Base-by-base conservation (phyloP, 495 filamentous ascomycete species). In the Ramalina peruviana region DNA sequence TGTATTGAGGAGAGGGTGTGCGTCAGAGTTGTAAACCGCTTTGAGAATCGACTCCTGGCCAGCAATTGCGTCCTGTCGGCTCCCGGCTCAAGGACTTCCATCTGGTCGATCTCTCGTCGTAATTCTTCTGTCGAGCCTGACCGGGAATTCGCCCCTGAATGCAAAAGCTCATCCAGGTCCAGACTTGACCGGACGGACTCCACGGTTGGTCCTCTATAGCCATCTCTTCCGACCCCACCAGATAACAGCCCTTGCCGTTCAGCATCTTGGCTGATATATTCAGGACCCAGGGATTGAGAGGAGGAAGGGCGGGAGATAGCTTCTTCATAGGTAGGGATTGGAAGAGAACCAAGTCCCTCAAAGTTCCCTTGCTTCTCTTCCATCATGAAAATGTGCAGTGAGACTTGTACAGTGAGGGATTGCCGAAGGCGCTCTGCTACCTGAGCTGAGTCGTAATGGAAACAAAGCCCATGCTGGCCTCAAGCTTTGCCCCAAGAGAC, bases 271-370 rank as follows among this genome's bases (percentile, higher is more conserved):
- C 72, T 74, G 43, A 69, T 66, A 56, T 78, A 67, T 43, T 64
- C 60, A 11, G 68, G 60, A 51, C 69, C 73, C 33, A 83, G 73
- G 4, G 79, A 80, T 54, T 77, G 78, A 42, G 78, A 78, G 38
- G 81, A 82, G 37, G 68, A 67, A 16, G 79, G 73, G 40, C 73
- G 75, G 20, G 75, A 79, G 50, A 68, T 80, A 48, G 92, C 88
- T 70, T 98, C 92, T 64, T 96, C 90, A 73, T 98, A 98, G 37
- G 83, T 81, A 9, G 90, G 90, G 65, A 97, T 95, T 17, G 92
- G 89, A 48, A 86, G 74, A 44, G 74, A 63, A 58, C 81, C 76
- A 65, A 82, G 81, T 20, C 40, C 53, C 15, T 48, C 41, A 41
- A 52, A 55, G 36, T 68, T 61, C 20, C 76, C 62, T 52, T 69